A percentile compares a stretch with the other conserved stretches of the same genome.
Evolutionary conservation across 148 eudicot genomes (phyloP).

Genomic region (Cornus controversa): DNA sequence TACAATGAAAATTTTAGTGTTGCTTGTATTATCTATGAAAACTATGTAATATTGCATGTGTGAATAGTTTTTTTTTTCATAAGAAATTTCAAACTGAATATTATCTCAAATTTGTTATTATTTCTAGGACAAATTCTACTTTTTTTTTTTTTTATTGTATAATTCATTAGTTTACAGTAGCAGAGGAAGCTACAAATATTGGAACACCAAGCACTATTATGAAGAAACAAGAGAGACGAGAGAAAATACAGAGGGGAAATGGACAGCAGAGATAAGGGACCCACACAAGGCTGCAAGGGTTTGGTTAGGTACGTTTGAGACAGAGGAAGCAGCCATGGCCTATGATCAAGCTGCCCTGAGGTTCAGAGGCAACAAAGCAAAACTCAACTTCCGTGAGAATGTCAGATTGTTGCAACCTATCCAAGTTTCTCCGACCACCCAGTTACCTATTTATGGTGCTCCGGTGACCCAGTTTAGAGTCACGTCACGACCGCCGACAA

Average conservation of each 20-base stretch:
- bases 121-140: background rate
- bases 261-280: constrained; percentile 84
- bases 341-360: constrained; percentile 75
- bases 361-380: constrained; percentile 67
- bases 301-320: constrained; percentile 80
- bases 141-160: background rate
- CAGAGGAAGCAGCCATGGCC: constrained; percentile 71
- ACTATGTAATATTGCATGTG: background rate
- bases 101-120: background rate
- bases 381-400: constrained; percentile 35
- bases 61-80: constrained; percentile 1
- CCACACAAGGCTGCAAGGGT: constrained; percentile 85
- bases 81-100: background rate
- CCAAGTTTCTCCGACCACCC: constrained; percentile 6
- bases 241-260: constrained; percentile 52
- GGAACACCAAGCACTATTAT: too few relatives aligned
- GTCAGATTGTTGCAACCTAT: constrained; percentile 23
- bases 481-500: background rate
- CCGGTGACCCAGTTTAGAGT: background rate
- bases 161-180: constrained; percentile 21
- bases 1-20: background rate
- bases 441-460: background rate
- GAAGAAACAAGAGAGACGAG: too few relatives aligned
- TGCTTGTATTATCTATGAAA: background rate
- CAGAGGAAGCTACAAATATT: constrained; percentile 21